Conservation (phyloP, 176 grass and related monocot species). For the Ensete ventricosum region DNA sequence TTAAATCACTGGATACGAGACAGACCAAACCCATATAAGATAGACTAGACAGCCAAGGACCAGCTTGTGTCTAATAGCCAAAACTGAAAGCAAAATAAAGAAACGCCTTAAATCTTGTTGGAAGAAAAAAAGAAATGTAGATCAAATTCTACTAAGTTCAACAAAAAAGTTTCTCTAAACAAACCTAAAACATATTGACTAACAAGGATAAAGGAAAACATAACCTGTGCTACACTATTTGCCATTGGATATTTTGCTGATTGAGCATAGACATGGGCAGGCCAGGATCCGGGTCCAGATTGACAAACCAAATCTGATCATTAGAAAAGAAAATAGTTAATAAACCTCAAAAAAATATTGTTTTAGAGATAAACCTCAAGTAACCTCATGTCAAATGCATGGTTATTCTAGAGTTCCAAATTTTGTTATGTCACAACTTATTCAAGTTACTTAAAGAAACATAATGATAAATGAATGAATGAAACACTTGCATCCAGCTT, state of each 20-base stretch:
- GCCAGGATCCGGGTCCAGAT: conserved; percentile 92
- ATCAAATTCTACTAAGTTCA: too few species aligned
- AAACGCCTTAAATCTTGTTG: too few species aligned
- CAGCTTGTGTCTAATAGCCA: too few species aligned
- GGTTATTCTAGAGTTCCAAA: background rate
- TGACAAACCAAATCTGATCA: conserved; percentile 95
- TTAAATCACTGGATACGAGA: too few species aligned
- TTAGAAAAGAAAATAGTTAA: conserved; percentile 15
- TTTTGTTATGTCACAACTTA: too few species aligned
- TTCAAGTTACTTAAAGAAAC: too few species aligned
- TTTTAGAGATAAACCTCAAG: background rate
- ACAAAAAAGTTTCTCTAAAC: background rate
- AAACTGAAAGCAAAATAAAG: too few species aligned
- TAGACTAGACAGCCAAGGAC: too few species aligned
- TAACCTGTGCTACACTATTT: conserved; percentile 97
- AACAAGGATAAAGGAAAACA: background rate
- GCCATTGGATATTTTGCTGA: conserved; percentile 90
- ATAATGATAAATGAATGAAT: background rate
- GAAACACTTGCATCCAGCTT: too few species aligned
- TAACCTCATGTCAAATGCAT: background rate
- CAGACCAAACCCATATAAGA: too few species aligned
- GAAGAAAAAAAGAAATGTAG: too few species aligned
- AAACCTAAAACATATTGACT: conserved; percentile 4
- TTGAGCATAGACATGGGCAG: conserved; percentile 79
- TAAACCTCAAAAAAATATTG: background rate